A percentile compares a stretch with the other conserved stretches of the same genome.
Conservation (phyloP, 148 eudicot species). For the Euryodendron excelsum region DNA sequence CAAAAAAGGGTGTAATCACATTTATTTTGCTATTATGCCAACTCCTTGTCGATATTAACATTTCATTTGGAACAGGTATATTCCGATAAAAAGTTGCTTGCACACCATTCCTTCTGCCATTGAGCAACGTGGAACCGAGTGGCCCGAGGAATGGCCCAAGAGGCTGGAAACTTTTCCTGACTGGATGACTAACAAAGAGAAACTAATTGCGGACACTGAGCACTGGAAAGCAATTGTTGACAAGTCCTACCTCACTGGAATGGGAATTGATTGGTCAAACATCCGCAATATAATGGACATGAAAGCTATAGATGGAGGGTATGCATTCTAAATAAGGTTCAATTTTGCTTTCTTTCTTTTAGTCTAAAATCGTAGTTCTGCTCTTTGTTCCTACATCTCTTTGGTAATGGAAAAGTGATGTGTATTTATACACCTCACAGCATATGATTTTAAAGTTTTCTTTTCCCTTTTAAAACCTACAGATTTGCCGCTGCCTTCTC, state of each 20-base stretch:
- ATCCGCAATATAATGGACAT: slow-evolving; percentile 95
- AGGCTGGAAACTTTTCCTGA: slow-evolving; percentile 90
- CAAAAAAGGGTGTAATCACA: background rate
- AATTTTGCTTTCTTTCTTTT: background rate
- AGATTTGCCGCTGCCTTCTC: slow-evolving; percentile 96
- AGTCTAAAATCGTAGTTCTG: background rate
- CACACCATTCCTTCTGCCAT: slow-evolving; percentile 70
- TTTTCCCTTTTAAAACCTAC: slow-evolving; percentile 14
- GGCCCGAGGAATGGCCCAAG: slow-evolving; percentile 98
- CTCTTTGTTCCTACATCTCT: background rate
- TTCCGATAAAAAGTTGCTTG: slow-evolving; percentile 63
- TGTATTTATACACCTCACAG: background rate
- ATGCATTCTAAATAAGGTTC: slow-evolving; percentile 12
- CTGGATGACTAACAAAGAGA: slow-evolving; percentile 80
- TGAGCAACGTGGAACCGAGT: slow-evolving; percentile 88
- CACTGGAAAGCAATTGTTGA: slow-evolving; percentile 86
- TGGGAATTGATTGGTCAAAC: slow-evolving; percentile 85
- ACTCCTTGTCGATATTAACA: slow-evolving; percentile 4
- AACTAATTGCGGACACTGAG: slow-evolving; percentile 64
- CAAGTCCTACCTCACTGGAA: slow-evolving; percentile 75
- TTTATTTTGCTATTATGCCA: background rate
- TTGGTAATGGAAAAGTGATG: background rate
- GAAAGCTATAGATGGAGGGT: slow-evolving; percentile 97
- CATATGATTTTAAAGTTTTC: background rate
- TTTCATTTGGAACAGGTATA: slow-evolving; percentile 51